These are phyloP conservation scores for Amanita phalloides DNA, from an alignment of 768 basidiomycete genomes.

Conservation along the genomic window DNA sequence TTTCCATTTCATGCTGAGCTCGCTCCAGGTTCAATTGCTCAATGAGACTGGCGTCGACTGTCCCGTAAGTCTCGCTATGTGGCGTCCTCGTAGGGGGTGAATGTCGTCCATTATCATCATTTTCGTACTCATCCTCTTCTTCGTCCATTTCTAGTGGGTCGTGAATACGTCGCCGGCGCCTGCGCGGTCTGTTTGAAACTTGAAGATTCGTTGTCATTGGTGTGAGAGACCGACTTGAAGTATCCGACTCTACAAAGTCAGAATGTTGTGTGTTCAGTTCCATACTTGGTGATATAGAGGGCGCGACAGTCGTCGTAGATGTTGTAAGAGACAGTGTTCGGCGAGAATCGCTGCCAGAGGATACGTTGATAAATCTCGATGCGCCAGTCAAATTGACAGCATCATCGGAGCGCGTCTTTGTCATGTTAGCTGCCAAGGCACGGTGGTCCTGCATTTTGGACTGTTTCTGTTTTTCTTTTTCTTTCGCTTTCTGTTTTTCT, in stretches of 20 bases:
- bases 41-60: conserved; percentile 43
- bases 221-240: conserved; percentile 13
- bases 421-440: not conserved
- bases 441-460: conserved; percentile 12
- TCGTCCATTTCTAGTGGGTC: conserved; percentile 16
- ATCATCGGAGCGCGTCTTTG: not conserved
- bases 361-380: not conserved
- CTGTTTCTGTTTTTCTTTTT: conserved; percentile 10
- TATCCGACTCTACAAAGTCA: not conserved
- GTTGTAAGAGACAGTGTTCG: not conserved
- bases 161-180: conserved; percentile 18
- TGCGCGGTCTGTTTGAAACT: conserved; percentile 3
- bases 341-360: not conserved
- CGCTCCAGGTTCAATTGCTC: conserved; percentile 19
- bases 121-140: conserved; percentile 21
- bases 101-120: conserved; percentile 18
- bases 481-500: conserved; percentile 16
- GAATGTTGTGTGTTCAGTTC: not conserved
- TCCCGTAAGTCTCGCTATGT: conserved; percentile 51
- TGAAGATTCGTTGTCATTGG: not conserved
- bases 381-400: not conserved
- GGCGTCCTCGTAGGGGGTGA: conserved; percentile 37
- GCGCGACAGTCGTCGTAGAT: not conserved
- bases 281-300: not conserved
- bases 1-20: conserved; percentile 11